Conservation (phyloP, 768 basidiomycete genomes). For the Lactarius deliciosus region DNA sequence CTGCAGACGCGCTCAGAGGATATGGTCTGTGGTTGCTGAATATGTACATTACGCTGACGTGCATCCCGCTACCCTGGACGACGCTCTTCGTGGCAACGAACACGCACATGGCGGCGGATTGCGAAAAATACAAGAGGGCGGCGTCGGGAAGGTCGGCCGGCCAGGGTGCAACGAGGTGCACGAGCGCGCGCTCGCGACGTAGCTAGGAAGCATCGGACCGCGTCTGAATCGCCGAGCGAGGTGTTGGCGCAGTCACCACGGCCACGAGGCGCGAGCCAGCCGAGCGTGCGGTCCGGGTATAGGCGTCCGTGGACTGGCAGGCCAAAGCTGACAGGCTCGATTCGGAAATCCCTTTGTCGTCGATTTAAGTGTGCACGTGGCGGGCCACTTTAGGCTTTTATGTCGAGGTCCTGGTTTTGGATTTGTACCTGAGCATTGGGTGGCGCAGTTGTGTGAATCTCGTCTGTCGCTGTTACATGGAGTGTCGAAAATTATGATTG, state of each 20-base stretch:
- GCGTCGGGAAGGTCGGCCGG: not conserved
- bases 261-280: not conserved
- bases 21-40: conserved; percentile 17
- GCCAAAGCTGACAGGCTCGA: not conserved
- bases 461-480: not conserved
- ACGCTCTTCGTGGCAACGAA: conserved; percentile 15
- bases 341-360: conserved; percentile 25
- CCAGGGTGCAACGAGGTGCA: not conserved
- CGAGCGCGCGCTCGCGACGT: conserved; percentile 2
- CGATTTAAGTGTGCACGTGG: conserved; percentile 13
- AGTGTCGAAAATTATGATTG: not conserved
- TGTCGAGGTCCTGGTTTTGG: not conserved
- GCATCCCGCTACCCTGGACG: conserved; percentile 5
- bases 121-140: conserved; percentile 7
- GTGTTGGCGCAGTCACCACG: not conserved
- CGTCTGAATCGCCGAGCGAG: not conserved
- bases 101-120: not conserved
- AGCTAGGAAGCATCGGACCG: conserved; percentile 1
- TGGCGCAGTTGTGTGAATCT: not conserved
- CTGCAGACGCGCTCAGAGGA: not conserved
- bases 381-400: conserved; percentile 20
- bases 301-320: not conserved
- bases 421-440: not conserved
- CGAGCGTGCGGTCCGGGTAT: not conserved
- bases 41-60: not conserved